Base-by-base conservation (phyloP, 257 asterid genomes). In the Verbena officinalis region DNA sequence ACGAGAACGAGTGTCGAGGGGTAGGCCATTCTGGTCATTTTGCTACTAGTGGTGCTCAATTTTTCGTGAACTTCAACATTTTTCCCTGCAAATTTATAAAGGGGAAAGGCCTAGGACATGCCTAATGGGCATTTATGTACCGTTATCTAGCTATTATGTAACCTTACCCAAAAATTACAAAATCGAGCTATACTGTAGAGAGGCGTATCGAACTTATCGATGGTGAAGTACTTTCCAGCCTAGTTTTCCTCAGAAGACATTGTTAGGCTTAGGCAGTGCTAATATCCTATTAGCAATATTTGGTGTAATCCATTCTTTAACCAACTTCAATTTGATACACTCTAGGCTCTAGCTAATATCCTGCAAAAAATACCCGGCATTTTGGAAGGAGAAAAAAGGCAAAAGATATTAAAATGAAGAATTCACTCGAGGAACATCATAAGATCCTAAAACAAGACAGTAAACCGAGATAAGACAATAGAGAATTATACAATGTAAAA, bases 21-120 rank as follows among this genome's bases (percentile, higher is more conserved):
- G 61, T 22, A 46, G 24, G 55, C 60, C 70, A 71, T 71, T 63
- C 44, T 59, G 24, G 50, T 14, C 21, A 20, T n/a, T 44, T 5
- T 44, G 9, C 2, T 3, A 4, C 9, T 7, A 6, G 48, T 1
- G 7, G 16, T 7, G 13, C 11, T 6, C 21, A 1, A n/a, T 4
- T 33, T 1, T 62, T 19, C 11, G 17, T 20, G 23, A 9, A 4
- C 39, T 19, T 49, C 38, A 16, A 10, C 17, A 30, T 33, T 33
- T 43, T 16, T 7, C 5, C 31, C 46, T 33, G 58, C 17, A 46
- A 31, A 13, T 33, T 46, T 46, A 62, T 64, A 52, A n/a, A n/a
- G 33, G 33, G 33, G 5, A 27, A 5, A 27, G 33, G 33, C 4
- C 5, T 27, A 27, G 33, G 33, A 27, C 2, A 27, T 27, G 33